phyloP scores from a whole-genome alignment of 768 basidiomycete species.

The Leccinum arenicola region DNA sequence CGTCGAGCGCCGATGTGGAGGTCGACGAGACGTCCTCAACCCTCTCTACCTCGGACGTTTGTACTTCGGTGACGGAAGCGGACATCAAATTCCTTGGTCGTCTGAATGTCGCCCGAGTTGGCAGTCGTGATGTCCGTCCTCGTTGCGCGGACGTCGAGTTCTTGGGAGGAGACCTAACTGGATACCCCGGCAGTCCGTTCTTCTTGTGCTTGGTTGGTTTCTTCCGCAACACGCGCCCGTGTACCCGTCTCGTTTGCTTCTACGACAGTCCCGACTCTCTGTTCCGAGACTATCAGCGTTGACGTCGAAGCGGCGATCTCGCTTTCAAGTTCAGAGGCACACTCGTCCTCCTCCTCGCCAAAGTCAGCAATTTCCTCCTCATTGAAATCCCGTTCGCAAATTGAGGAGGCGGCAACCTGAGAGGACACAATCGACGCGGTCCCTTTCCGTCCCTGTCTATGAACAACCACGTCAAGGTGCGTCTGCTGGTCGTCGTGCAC shows the following conservation, averaged over 20 bases:
- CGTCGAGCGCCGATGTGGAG: background rate
- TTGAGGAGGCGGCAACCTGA: background rate
- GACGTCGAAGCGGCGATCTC: background rate
- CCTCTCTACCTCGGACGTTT: background rate
- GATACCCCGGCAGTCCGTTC: background rate
- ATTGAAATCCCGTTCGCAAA: background rate
- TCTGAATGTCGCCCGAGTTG: background rate
- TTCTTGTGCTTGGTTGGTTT: background rate
- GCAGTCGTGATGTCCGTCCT: background rate
- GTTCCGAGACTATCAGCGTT: background rate
- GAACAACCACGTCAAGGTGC: background rate
- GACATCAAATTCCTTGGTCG: background rate
- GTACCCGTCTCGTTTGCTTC: background rate
- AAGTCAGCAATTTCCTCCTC: background rate
- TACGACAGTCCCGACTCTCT: background rate
- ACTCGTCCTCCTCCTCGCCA: background rate
- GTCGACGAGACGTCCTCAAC: background rate
- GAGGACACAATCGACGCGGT: background rate
- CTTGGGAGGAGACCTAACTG: background rate
- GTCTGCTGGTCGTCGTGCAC: background rate
- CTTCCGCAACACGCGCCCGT: background rate
- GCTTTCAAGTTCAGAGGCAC: background rate
- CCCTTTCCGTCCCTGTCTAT: background rate
- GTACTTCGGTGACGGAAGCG: background rate
- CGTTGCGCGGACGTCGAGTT: background rate